These are phyloP conservation scores for Phlyctochytrium bullatum DNA, from an alignment of 192 early-diverging fungal genomes.

Conservation along the genomic window DNA sequence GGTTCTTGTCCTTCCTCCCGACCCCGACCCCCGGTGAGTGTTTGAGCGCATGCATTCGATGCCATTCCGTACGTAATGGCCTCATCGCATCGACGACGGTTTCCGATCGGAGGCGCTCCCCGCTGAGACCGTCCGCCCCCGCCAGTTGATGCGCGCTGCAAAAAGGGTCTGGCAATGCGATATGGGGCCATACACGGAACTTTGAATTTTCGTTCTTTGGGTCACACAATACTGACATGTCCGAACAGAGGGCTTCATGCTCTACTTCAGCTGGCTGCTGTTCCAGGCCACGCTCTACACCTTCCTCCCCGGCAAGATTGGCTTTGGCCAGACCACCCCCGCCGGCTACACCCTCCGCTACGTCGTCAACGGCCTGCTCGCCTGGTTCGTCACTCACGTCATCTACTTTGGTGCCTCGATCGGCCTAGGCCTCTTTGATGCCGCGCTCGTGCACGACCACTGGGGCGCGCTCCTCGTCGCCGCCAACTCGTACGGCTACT, in stretches of 20 bases:
- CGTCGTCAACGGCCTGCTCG: slow-evolving; percentile 74
- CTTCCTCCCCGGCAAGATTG: slow-evolving; percentile 64
- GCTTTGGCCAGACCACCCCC: slow-evolving; percentile 76
- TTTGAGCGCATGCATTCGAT: background rate
- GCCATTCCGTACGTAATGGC: background rate
- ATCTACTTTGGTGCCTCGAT: slow-evolving; percentile 64
- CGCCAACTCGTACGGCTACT: slow-evolving; percentile 75
- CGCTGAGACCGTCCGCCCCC: too few relatives aligned
- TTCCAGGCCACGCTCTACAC: slow-evolving; percentile 70
- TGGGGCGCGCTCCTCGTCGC: slow-evolving; percentile 70
- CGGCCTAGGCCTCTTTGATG: slow-evolving; percentile 59
- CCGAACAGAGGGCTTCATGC: slow-evolving; percentile 46
- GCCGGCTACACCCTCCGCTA: slow-evolving; percentile 71
- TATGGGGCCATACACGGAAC: background rate
- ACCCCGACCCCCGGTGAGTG: slow-evolving; percentile 34
- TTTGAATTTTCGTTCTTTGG: background rate
- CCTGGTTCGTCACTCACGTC: slow-evolving; percentile 58
- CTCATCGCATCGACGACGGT: too few relatives aligned
- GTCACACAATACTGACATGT: slow-evolving; percentile 1
- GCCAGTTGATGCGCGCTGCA: too few relatives aligned
- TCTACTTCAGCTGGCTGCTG: slow-evolving; percentile 64
- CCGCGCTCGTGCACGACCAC: slow-evolving; percentile 71
- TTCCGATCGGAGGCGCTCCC: too few relatives aligned
- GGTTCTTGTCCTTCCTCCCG: slow-evolving; percentile 37
- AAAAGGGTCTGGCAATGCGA: too few relatives aligned